Evolutionary conservation across 345 rosid species (phyloP).

Genomic region (Murraya paniculata): DNA sequence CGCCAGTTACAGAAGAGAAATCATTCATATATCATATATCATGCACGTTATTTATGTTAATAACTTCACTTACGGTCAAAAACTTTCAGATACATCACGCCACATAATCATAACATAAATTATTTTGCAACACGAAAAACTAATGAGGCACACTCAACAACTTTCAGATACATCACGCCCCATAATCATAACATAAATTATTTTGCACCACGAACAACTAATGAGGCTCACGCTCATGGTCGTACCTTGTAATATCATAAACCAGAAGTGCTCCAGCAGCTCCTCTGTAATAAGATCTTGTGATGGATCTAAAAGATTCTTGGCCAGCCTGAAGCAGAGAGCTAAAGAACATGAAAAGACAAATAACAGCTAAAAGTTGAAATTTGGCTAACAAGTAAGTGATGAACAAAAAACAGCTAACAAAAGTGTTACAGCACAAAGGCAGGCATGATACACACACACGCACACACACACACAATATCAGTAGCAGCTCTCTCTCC

Average conservation of each 20-base stretch:
- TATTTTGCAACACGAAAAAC: background rate
- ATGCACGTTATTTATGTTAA: background rate
- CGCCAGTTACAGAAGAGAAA: background rate
- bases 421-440: background rate
- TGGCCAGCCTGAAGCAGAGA: constrained; percentile 69
- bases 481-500: background rate
- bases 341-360: background rate
- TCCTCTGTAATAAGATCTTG: constrained; percentile 95
- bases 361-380: background rate
- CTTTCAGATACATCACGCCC: background rate
- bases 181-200: background rate
- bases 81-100: background rate
- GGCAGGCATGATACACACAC: too few species aligned
- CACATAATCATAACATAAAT: background rate
- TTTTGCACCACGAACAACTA: background rate
- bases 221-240: too few species aligned
- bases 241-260: constrained; percentile 90
- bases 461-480: too few species aligned
- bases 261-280: constrained; percentile 99
- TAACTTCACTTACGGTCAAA: background rate
- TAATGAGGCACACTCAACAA: background rate
- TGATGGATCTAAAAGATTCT: constrained; percentile 96
- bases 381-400: background rate
- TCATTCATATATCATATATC: background rate
- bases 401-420: background rate